Base-by-base conservation (phyloP, 2,329 filamentous ascomycete genomes). In the Colletotrichum magnum region DNA sequence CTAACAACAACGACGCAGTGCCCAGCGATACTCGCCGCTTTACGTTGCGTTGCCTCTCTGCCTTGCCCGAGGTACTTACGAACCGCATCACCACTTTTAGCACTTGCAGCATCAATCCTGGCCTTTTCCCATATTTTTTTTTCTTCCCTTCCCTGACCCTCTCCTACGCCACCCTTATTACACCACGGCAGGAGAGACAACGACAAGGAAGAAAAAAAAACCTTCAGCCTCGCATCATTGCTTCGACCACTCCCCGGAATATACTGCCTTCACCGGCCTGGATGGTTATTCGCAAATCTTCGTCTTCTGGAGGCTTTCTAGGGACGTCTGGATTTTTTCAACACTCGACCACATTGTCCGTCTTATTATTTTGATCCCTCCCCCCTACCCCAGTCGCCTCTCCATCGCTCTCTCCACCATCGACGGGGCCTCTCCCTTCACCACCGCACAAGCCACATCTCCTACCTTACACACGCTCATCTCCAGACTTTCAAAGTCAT, bases 31-130 rank as follows among this genome's bases (percentile, higher is more conserved):
- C 32, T 36, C 7, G 32, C 1, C 6, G 7, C 32, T 36, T 10
- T 36, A 10, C 32, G 7, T 36, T 36, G 32, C 32, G 32, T 36
- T 36, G 32, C 9, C 32, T 10, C 10, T 36, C 10, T 36, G 2
- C 32, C 7, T 36, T 36, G 32, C 10, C 32, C 32, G 32, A 36
- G 32, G 32, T 36, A 36, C 32, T 36, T 6, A 6, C 7, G 32
- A 67, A 66, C 67, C 67, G 67, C 62, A 69, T 69, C 67, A 69
- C 67, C 67, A 69, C 32, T 36, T 36, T 36, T 36, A 10, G 7
- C 7, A 36, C 62, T 69, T 69, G 56, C 56, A 57, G 21, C 51
- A 65, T 69, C 66, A 59, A 69, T 60, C 54, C 62, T 54, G 61
- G 62, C 18, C 32, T 51, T 66, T 60, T 43, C 43, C 66, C 56